phyloP scores from a whole-genome alignment of 2,329 filamentous ascomycete species.

The Thelonectria rubi region DNA sequence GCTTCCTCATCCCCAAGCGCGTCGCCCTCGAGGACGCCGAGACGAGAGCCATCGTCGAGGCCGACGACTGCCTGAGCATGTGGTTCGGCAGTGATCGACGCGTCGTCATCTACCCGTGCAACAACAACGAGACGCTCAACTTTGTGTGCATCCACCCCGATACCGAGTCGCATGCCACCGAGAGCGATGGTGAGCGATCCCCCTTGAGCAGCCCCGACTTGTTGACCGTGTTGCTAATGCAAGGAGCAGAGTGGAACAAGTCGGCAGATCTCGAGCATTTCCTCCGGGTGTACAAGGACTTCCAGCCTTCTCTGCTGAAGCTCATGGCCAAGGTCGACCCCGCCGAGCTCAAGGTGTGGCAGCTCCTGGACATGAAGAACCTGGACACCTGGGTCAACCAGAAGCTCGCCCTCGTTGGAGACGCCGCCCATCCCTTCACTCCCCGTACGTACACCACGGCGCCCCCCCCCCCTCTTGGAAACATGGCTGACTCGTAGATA shows the following conservation, averaged over 20 bases:
- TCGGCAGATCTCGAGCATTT: slow-evolving; percentile 51
- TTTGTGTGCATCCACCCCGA: slow-evolving; percentile 62
- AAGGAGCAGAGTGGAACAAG: slow-evolving; percentile 34
- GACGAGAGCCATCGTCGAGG: slow-evolving; percentile 28
- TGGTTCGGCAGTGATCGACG: slow-evolving; percentile 55
- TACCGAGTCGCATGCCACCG: slow-evolving; percentile 22
- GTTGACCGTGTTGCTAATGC: neutral
- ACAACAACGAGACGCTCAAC: slow-evolving; percentile 55
- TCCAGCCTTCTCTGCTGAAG: slow-evolving; percentile 51
- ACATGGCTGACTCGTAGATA: slow-evolving; percentile 2
- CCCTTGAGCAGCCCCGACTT: neutral
- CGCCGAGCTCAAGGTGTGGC: slow-evolving; percentile 63
- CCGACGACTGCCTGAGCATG: slow-evolving; percentile 40
- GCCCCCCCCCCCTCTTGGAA: no score
- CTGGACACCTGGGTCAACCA: slow-evolving; percentile 64
- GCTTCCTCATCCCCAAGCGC: slow-evolving; percentile 59
- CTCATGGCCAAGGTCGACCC: slow-evolving; percentile 56
- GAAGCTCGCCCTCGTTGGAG: slow-evolving; percentile 69
- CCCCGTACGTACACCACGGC: slow-evolving; percentile 47
- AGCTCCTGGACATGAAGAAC: slow-evolving; percentile 68
- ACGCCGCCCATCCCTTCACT: slow-evolving; percentile 74
- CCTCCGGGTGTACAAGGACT: slow-evolving; percentile 52
- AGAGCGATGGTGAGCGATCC: slow-evolving; percentile 18
- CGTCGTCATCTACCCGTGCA: slow-evolving; percentile 59
- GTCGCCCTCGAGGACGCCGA: slow-evolving; percentile 46